A percentile compares a stretch with the other conserved stretches of the same genome.
Conservation (phyloP, 73 alveolate genomes). For the Symbiodinium natans region DNA sequence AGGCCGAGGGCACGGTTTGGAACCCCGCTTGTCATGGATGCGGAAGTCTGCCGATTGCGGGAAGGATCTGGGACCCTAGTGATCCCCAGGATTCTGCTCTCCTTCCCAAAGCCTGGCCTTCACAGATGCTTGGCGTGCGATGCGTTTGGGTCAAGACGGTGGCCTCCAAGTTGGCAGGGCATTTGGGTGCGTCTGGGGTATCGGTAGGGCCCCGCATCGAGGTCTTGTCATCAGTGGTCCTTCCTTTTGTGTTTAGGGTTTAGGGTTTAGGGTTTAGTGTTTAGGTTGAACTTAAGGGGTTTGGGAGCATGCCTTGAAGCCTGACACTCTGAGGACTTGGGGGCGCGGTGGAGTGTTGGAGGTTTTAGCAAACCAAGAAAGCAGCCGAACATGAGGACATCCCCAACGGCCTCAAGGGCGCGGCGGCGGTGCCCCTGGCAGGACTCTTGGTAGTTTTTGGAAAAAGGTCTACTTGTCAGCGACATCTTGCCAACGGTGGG, state of each 20-base stretch:
- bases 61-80: no score
- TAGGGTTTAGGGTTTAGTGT: no score
- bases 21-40: not conserved
- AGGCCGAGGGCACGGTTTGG: no score
- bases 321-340: no score
- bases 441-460: not conserved
- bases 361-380: not conserved
- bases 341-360: not conserved
- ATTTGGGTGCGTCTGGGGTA: no score
- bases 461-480: not conserved
- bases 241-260: no score
- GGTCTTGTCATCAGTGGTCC: no score
- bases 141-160: not conserved
- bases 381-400: not conserved
- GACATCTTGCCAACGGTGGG: not conserved
- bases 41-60: not conserved
- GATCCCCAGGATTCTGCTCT: conserved; percentile 71
- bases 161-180: no score
- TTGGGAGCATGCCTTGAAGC: no score
- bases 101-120: conserved; percentile 50
- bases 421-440: conserved; percentile 57
- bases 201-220: no score
- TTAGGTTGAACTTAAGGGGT: no score
- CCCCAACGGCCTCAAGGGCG: conserved; percentile 83
- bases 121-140: not conserved